These are phyloP conservation scores for Gremmenia infestans DNA, from an alignment of 2,329 filamentous ascomycete genomes.

Conservation along the genomic window DNA sequence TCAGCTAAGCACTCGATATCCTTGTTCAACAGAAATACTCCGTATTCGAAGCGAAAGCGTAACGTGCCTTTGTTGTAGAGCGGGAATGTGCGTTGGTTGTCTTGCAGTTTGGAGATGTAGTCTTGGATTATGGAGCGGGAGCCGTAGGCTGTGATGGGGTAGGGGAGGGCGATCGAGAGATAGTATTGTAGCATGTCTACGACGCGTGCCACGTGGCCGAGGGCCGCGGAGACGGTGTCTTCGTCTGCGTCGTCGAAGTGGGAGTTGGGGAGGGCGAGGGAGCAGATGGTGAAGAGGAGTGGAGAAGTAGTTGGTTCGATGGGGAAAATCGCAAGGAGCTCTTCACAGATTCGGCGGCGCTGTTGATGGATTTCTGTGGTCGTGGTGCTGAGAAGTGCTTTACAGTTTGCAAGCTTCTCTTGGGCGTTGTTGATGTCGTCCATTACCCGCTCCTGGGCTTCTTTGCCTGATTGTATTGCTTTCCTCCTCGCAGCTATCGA, in stretches of 20 bases:
- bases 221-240: slow-evolving; percentile 70
- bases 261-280: slow-evolving; percentile 74
- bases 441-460: slow-evolving; percentile 52
- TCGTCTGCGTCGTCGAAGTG: slow-evolving; percentile 65
- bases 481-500: slow-evolving; percentile 62
- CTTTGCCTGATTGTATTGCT: slow-evolving; percentile 61
- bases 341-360: slow-evolving; percentile 80
- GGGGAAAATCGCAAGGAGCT: slow-evolving; percentile 72
- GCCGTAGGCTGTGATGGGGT: slow-evolving; percentile 66
- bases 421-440: slow-evolving; percentile 58
- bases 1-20: slow-evolving; percentile 70
- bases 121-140: slow-evolving; percentile 75
- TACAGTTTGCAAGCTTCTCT: slow-evolving; percentile 53
- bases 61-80: slow-evolving; percentile 68
- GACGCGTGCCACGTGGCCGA: slow-evolving; percentile 75
- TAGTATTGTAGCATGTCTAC: slow-evolving; percentile 77
- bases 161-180: slow-evolving; percentile 71
- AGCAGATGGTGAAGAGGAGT: slow-evolving; percentile 79
- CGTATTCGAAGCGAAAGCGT: slow-evolving; percentile 92
- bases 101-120: slow-evolving; percentile 55
- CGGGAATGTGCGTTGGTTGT: slow-evolving; percentile 64
- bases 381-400: slow-evolving; percentile 49
- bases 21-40: slow-evolving; percentile 94
- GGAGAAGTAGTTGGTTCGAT: slow-evolving; percentile 64
- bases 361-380: slow-evolving; percentile 74